These are phyloP conservation scores for Hypomontagnella submonticulosa DNA, from an alignment of 495 filamentous ascomycete genomes.

Conservation along the genomic window DNA sequence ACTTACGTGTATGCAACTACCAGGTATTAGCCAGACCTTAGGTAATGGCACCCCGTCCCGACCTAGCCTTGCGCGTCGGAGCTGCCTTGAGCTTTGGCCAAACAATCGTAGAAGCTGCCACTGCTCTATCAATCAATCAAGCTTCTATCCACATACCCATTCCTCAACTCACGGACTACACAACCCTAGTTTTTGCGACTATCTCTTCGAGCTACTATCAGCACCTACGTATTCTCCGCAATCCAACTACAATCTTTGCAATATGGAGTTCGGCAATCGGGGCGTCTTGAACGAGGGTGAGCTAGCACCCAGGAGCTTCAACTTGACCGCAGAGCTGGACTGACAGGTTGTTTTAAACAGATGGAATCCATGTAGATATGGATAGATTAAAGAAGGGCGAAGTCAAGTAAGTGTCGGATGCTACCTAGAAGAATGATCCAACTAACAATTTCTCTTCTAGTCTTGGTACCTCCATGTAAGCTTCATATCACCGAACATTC, in stretches of 20 bases:
- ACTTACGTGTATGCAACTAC: too few species aligned
- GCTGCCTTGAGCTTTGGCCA: slow-evolving; percentile 61
- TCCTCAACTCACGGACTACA: not conserved
- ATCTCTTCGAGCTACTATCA: slow-evolving; percentile 1
- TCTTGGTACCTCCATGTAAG: slow-evolving; percentile 97
- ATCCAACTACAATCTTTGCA: slow-evolving; percentile 28
- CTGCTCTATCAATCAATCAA: slow-evolving; percentile 11
- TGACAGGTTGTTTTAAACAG: slow-evolving; percentile 56
- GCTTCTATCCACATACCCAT: slow-evolving; percentile 16
- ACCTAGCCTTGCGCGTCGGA: slow-evolving; percentile 53
- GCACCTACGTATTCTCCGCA: not conserved
- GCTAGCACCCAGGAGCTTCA: slow-evolving; percentile 30
- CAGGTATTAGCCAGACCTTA: too few species aligned
- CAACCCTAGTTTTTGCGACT: not conserved
- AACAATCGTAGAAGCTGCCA: slow-evolving; percentile 32
- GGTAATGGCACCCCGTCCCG: slow-evolving; percentile 18
- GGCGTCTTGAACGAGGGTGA: slow-evolving; percentile 79
- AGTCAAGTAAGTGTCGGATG: slow-evolving; percentile 72
- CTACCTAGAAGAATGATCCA: slow-evolving; percentile 2
- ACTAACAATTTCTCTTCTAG: slow-evolving; percentile 65
- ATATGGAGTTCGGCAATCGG: slow-evolving; percentile 71
- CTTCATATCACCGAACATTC: slow-evolving; percentile 34
- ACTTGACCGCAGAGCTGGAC: slow-evolving; percentile 13
- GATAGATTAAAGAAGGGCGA: slow-evolving; percentile 91
- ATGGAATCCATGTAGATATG: slow-evolving; percentile 99